These are phyloP conservation scores for Diversispora epigaea DNA, from an alignment of 192 early-diverging fungal genomes.

Conservation along the genomic window DNA sequence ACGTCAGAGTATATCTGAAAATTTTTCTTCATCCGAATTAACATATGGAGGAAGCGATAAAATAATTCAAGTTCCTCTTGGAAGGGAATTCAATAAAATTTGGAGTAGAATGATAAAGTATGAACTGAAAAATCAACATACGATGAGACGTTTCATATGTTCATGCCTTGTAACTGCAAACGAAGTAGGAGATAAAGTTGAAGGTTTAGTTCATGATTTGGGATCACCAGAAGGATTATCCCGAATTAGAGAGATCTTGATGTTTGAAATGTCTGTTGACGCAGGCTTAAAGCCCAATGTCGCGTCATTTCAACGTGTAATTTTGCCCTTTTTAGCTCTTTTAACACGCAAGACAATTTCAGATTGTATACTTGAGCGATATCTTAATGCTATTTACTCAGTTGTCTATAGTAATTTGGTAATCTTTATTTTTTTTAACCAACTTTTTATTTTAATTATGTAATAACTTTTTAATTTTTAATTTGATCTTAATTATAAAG, in stretches of 20 bases:
- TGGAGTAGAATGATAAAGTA: background rate
- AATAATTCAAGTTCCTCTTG: conserved; percentile 5
- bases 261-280: conserved; percentile 35
- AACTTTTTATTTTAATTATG: background rate
- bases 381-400: conserved; percentile 37
- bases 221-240: conserved; percentile 26
- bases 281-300: background rate
- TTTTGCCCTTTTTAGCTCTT: conserved; percentile 42
- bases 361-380: conserved; percentile 36
- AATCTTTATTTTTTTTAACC: background rate
- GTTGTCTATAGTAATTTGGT: conserved; percentile 35
- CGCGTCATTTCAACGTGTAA: conserved; percentile 42
- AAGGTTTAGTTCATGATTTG: conserved; percentile 34
- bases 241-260: conserved; percentile 35
- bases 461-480: background rate
- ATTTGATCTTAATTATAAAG: conserved; percentile 28
- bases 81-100: background rate
- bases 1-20: conserved; percentile 1
- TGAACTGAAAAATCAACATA: conserved; percentile 3
- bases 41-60: conserved; percentile 17
- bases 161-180: conserved; percentile 31
- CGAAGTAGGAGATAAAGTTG: conserved; percentile 27
- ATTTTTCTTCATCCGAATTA: conserved; percentile 24
- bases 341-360: conserved; percentile 39
- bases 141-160: conserved; percentile 25